Conservation (phyloP, 164 flowering plant genomes). For the Liquidambar formosana region DNA sequence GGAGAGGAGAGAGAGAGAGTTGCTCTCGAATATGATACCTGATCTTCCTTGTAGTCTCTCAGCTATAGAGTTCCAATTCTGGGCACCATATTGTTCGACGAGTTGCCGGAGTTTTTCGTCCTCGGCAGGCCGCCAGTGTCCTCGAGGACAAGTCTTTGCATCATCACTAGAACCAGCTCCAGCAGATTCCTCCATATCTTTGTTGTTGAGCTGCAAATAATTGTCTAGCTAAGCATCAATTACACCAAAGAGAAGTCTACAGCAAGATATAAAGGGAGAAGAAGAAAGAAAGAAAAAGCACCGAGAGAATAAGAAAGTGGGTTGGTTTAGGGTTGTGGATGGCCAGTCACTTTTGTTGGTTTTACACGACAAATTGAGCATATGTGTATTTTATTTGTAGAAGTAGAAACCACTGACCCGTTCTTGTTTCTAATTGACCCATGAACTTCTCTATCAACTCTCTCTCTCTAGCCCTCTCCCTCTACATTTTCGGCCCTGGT, state of each 20-base stretch:
- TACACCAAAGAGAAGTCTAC: slow-evolving; percentile 16
- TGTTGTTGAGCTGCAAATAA: neutral
- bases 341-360: slow-evolving; percentile 78
- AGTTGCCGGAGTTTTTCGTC: slow-evolving; percentile 71
- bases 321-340: slow-evolving; percentile 63
- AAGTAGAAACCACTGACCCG: slow-evolving; percentile 17
- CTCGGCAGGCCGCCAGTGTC: slow-evolving; percentile 90
- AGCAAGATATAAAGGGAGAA: slow-evolving; percentile 20
- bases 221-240: neutral
- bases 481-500: slow-evolving; percentile 10
- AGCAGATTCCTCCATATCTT: slow-evolving; percentile 44
- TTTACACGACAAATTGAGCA: slow-evolving; percentile 53
- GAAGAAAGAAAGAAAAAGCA: slow-evolving; percentile 8
- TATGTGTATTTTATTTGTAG: neutral
- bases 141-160: slow-evolving; percentile 57
- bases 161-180: slow-evolving; percentile 34
- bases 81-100: slow-evolving; percentile 73
- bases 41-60: slow-evolving; percentile 88
- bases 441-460: slow-evolving; percentile 2
- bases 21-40: slow-evolving; percentile 32
- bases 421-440: slow-evolving; percentile 30
- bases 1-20: neutral
- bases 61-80: slow-evolving; percentile 86
- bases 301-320: slow-evolving; percentile 31
- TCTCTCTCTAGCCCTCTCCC: neutral